These are phyloP conservation scores for Citrus reticulata DNA, from an alignment of 345 rosid genomes.

Conservation along the genomic window DNA sequence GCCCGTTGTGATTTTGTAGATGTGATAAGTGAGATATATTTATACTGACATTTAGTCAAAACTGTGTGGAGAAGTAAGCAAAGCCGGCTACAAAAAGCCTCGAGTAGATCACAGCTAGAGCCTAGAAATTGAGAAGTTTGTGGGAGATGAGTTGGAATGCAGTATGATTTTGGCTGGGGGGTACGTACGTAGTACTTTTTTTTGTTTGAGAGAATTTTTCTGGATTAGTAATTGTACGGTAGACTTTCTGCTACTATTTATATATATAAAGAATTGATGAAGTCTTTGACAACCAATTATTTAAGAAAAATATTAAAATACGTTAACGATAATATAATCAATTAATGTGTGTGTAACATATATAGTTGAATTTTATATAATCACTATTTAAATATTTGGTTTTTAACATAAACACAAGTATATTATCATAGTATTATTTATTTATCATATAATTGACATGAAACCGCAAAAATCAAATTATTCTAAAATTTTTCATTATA, in stretches of 20 bases:
- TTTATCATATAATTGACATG: too few relatives aligned
- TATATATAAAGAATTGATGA: background rate
- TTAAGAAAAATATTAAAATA: too few relatives aligned
- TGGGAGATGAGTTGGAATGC: background rate
- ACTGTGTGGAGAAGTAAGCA: background rate
- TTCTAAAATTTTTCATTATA: too few relatives aligned
- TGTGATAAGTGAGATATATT: background rate
- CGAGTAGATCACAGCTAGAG: background rate
- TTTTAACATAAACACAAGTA: too few relatives aligned
- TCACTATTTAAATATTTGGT: fast-evolving
- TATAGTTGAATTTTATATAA: too few relatives aligned
- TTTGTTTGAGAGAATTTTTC: background rate
- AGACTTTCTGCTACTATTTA: background rate
- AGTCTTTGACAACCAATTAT: background rate
- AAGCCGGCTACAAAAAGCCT: background rate
- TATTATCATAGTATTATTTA: too few relatives aligned
- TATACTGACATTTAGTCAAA: background rate
- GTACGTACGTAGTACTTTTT: background rate
- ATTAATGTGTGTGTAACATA: fast-evolving
- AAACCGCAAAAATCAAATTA: too few relatives aligned
- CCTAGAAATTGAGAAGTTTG: background rate
- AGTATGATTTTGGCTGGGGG: background rate
- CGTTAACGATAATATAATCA: too few relatives aligned
- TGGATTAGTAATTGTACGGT: background rate
- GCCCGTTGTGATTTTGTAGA: background rate